Percentiles rank a stretch among this genome's conserved stretches.
phyloP scores from a whole-genome alignment of 2,329 filamentous ascomycete genomes.

The Colletotrichum tanaceti region DNA sequence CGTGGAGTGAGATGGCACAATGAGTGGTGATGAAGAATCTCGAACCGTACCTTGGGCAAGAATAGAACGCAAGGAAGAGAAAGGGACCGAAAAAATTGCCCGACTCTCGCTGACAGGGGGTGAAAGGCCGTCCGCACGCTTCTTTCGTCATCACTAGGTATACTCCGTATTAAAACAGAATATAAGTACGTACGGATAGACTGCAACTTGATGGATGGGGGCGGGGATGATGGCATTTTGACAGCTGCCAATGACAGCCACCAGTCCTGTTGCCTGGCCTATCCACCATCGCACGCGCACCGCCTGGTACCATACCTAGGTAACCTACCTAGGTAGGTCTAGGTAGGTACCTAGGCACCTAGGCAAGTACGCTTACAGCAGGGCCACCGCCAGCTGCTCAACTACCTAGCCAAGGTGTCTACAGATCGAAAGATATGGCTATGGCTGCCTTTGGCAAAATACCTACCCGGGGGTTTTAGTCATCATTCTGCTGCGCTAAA shows the following conservation, averaged over 20 bases:
- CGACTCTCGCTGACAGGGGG: conserved; percentile 12
- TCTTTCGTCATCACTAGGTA: conserved; percentile 7
- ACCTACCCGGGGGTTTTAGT: too few species aligned
- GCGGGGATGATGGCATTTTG: conserved; percentile 12
- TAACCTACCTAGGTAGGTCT: too few species aligned
- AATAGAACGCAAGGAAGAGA: not conserved
- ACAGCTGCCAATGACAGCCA: conserved; percentile 20
- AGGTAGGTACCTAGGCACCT: not conserved
- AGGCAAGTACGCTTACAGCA: not conserved
- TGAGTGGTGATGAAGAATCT: not conserved
- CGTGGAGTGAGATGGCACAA: conserved; percentile 20
- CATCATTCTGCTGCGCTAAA: too few species aligned
- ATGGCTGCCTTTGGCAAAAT: conserved; percentile 27
- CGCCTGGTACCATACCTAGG: too few species aligned
- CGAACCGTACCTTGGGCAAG: not conserved
- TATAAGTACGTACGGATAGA: not conserved
- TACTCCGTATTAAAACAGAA: not conserved
- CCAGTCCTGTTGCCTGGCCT: too few species aligned
- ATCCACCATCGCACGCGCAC: too few species aligned
- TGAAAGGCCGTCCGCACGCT: conserved; percentile 13
- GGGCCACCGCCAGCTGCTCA: not conserved
- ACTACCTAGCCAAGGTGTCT: not conserved
- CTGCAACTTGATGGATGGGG: not conserved
- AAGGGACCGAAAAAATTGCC: not conserved
- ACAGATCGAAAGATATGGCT: conserved; percentile 18